Percentiles rank a stretch among this genome's conserved stretches.
Conservation (phyloP, 805 yeast genomes). For the Yarrowia sp. region DNA sequence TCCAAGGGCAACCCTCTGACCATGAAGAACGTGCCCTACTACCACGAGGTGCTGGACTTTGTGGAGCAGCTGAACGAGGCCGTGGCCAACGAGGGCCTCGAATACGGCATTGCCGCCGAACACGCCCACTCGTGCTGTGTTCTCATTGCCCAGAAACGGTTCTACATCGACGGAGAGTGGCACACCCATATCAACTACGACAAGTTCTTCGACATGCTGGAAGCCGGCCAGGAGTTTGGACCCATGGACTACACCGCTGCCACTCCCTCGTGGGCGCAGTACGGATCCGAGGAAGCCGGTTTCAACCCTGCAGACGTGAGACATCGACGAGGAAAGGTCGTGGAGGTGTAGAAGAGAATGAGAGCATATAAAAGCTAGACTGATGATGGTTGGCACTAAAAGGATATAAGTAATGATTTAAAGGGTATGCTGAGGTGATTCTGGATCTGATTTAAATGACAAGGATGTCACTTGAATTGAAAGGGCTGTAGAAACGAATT, state of each 20-base stretch:
- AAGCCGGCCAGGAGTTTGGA: slow-evolving; percentile 68
- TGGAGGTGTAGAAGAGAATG: background rate
- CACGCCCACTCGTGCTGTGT: slow-evolving; percentile 96
- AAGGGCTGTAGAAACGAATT: too few species aligned
- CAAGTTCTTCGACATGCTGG: slow-evolving; percentile 72
- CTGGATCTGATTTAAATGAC: too few species aligned
- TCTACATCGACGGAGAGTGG: slow-evolving; percentile 77
- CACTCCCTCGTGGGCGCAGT: slow-evolving; percentile 91
- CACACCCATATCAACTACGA: slow-evolving; percentile 87
- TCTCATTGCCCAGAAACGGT: slow-evolving; percentile 76
- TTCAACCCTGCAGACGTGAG: slow-evolving; percentile 86
- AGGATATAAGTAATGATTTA: background rate
- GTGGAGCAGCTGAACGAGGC: slow-evolving; percentile 69
- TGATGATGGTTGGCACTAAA: background rate
- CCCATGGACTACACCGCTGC: slow-evolving; percentile 81
- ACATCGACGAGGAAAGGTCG: slow-evolving; percentile 56
- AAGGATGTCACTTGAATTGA: too few species aligned
- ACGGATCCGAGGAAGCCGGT: slow-evolving; percentile 86
- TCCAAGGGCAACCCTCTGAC: slow-evolving; percentile 90
- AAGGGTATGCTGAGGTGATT: too few species aligned
- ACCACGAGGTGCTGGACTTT: slow-evolving; percentile 84
- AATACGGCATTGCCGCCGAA: slow-evolving; percentile 88
- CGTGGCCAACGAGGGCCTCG: slow-evolving; percentile 68
- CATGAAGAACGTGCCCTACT: slow-evolving; percentile 94
- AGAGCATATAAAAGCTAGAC: background rate